A percentile compares a stretch with the other conserved stretches of the same genome.
phyloP scores from a whole-genome alignment of 306 rosid genomes.

The Vigna radiata region DNA sequence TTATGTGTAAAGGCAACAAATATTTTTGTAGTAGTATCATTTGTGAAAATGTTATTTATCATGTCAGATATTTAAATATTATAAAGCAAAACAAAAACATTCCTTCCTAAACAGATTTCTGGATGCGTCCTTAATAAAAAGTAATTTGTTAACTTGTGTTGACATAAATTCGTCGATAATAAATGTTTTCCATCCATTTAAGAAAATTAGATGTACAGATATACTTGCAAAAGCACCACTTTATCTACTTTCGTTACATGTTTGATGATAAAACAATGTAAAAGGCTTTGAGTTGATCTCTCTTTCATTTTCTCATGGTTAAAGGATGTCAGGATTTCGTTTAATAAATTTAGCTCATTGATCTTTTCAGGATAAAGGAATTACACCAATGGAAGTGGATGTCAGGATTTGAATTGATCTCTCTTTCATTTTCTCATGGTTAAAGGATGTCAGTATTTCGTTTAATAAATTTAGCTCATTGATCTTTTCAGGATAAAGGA shows the following conservation, averaged over 20 bases:
- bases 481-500: constrained; percentile 37
- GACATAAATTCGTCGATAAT: constrained; percentile 3
- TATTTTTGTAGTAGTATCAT: neutral
- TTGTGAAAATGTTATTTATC: neutral
- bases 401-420: neutral
- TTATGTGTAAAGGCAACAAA: neutral
- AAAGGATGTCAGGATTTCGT: constrained; percentile 44
- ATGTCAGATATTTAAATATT: neutral
- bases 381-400: constrained; percentile 38
- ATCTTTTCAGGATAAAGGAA: constrained; percentile 35
- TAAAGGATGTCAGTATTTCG: constrained; percentile 43
- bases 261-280: constrained; percentile 21
- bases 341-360: constrained; percentile 21
- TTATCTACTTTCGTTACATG: constrained; percentile 30
- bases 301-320: constrained; percentile 51
- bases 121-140: neutral
- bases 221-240: neutral
- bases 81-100: neutral
- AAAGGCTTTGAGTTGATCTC: constrained; percentile 12
- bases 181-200: constrained; percentile 8
- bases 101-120: neutral
- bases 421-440: constrained; percentile 50
- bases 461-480: constrained; percentile 18
- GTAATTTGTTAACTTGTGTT: constrained; percentile 19
- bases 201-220: neutral